A percentile compares a stretch with the other conserved stretches of the same genome.
Evolutionary conservation across 2,329 filamentous ascomycete species (phyloP).

Genomic region (Arthrobotrys conoides): DNA sequence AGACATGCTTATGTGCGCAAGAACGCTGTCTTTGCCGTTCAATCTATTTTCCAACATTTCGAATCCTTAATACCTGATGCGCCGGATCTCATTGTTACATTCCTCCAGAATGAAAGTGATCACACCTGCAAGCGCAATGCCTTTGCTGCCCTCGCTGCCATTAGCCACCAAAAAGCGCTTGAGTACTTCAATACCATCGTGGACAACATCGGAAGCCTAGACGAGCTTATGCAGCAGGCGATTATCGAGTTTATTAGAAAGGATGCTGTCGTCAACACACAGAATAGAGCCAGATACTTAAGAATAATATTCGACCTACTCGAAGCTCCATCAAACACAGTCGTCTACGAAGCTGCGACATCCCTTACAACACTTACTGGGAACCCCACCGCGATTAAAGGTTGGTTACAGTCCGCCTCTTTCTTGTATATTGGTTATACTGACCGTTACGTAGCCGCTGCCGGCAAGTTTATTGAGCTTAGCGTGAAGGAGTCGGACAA

Average conservation of each 20-base stretch:
- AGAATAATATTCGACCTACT: slow-evolving; percentile 96
- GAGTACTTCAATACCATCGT: slow-evolving; percentile 90
- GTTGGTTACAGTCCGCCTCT: slow-evolving; percentile 7
- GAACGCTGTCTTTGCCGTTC: slow-evolving; percentile 94
- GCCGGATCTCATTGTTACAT: slow-evolving; percentile 88
- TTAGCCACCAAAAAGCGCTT: slow-evolving; percentile 93
- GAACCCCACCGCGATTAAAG: slow-evolving; percentile 98
- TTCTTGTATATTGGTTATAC: not conserved
- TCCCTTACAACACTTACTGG: slow-evolving; percentile 93
- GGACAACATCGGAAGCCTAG: slow-evolving; percentile 92
- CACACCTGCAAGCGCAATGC: slow-evolving; percentile 98
- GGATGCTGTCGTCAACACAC: slow-evolving; percentile 92
- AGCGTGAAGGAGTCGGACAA: slow-evolving; percentile 98
- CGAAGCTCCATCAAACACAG: slow-evolving; percentile 91
- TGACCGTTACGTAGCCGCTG: slow-evolving; percentile 73
- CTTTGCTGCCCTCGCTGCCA: slow-evolving; percentile 89
- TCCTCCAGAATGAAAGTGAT: slow-evolving; percentile 91
- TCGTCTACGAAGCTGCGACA: slow-evolving; percentile 96
- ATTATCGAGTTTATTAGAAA: slow-evolving; percentile 98
- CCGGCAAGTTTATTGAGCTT: slow-evolving; percentile 94
- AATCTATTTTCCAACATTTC: slow-evolving; percentile 91
- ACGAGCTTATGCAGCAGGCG: slow-evolving; percentile 91
- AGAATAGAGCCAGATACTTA: slow-evolving; percentile 95
- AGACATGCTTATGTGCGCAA: slow-evolving; percentile 98
- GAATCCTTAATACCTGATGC: slow-evolving; percentile 95